Conservation (phyloP, 2,329 filamentous ascomycete genomes). For the Exophiala calicioides region DNA sequence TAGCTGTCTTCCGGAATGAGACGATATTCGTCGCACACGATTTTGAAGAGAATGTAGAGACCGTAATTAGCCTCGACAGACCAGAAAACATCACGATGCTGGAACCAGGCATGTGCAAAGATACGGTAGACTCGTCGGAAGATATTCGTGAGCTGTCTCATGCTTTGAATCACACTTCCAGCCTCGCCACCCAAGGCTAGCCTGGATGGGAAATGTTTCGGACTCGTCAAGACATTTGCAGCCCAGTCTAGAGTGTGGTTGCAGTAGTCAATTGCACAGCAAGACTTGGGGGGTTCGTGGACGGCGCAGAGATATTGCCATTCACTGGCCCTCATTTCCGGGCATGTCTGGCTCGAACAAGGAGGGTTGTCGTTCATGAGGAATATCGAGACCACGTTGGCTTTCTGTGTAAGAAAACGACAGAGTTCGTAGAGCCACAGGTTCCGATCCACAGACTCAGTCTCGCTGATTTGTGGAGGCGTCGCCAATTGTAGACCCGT, state of each 20-base stretch:
- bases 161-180: constrained; percentile 47
- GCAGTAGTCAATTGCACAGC: constrained; percentile 98
- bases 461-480: constrained; percentile 61
- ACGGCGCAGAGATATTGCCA: constrained; percentile 99
- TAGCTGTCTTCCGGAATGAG: constrained; percentile 92
- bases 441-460: constrained; percentile 67
- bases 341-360: constrained; percentile 85
- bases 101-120: constrained; percentile 98
- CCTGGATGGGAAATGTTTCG: constrained; percentile 91
- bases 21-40: constrained; percentile 87
- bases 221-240: constrained; percentile 87
- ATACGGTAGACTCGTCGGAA: constrained; percentile 93
- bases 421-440: constrained; percentile 98
- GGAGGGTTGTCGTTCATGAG: constrained; percentile 89
- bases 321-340: constrained; percentile 97
- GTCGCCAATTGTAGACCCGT: constrained; percentile 75
- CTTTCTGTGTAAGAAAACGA: constrained; percentile 91
- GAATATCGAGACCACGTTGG: constrained; percentile 86
- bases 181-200: constrained; percentile 57
- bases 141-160: constrained; percentile 81
- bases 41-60: constrained; percentile 95
- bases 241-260: constrained; percentile 99
- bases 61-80: constrained; percentile 87
- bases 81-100: constrained; percentile 95
- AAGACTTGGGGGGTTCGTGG: constrained; percentile 93